phyloP scores from a whole-genome alignment of 306 rosid species.

The Ormosia emarginata region DNA sequence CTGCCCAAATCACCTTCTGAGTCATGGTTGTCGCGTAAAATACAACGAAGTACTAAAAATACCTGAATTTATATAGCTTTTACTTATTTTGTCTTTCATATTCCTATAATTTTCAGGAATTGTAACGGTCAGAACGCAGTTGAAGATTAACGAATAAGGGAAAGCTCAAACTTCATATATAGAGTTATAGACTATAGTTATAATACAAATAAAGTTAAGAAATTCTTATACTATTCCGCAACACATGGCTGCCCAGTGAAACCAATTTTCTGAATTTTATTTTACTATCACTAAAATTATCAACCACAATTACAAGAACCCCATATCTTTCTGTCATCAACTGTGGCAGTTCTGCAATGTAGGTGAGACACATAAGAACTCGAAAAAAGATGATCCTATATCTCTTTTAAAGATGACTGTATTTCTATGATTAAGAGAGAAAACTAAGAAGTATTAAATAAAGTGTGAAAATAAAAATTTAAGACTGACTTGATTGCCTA shows the following conservation, averaged over 20 bases:
- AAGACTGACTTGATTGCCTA: neutral
- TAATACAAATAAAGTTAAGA: neutral
- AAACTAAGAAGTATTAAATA: no score
- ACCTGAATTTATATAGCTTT: neutral
- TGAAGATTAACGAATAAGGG: slow-evolving; percentile 17
- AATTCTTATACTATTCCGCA: neutral
- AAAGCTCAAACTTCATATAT: neutral
- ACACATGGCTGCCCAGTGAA: neutral
- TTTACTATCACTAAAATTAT: neutral
- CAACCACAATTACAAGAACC: neutral
- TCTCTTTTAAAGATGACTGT: no score
- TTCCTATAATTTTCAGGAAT: neutral
- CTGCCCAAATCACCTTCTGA: slow-evolving; percentile 82
- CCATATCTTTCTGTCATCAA: no score
- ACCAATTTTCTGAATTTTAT: neutral
- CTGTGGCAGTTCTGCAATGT: neutral
- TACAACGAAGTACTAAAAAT: slow-evolving; percentile 29
- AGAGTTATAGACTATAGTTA: neutral
- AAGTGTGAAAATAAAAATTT: no score
- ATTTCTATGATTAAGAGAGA: no score
- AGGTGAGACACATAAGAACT: neutral
- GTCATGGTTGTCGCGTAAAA: slow-evolving; percentile 71
- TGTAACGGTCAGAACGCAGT: slow-evolving; percentile 5
- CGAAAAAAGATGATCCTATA: no score
- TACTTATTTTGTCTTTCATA: neutral